These are phyloP conservation scores for Citrus reticulata DNA, from an alignment of 345 rosid genomes.

Conservation along the genomic window DNA sequence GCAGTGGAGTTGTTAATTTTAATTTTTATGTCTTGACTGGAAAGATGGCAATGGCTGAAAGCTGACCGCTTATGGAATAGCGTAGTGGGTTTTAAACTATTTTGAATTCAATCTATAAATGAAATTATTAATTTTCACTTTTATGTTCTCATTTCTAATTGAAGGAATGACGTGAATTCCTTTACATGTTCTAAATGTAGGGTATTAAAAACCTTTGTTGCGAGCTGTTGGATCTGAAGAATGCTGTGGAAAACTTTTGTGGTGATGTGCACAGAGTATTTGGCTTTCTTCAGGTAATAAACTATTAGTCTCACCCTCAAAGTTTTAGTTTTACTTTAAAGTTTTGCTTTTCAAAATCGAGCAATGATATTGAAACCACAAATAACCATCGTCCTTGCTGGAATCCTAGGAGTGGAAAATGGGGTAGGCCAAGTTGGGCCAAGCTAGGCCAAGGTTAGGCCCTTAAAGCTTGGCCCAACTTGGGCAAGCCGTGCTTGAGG, in stretches of 20 bases:
- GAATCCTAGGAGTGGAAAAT: too few species aligned
- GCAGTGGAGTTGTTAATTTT: not conserved
- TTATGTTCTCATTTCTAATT: not conserved
- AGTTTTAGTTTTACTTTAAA: too few species aligned
- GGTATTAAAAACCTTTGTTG: constrained; percentile 87
- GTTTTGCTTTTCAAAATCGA: too few species aligned
- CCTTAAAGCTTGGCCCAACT: too few species aligned
- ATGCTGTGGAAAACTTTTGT: constrained; percentile 84
- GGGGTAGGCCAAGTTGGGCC: too few species aligned
- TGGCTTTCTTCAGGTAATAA: constrained; percentile 81
- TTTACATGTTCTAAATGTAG: constrained; percentile 34
- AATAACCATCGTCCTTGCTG: too few species aligned
- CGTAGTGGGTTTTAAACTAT: not conserved
- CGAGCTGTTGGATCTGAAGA: constrained; percentile 93
- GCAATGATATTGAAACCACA: too few species aligned
- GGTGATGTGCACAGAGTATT: constrained; percentile 71
- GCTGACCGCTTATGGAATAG: not conserved
- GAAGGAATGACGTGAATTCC: not conserved
- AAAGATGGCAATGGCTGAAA: not conserved
- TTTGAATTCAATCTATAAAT: not conserved
- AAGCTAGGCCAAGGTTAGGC: too few species aligned
- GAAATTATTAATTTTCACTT: not conserved
- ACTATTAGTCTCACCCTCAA: too few species aligned
- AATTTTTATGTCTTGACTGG: not conserved
- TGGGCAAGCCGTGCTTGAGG: too few species aligned